Evolutionary conservation across 192 early-diverging fungal genomes (phyloP), one percentile per base, ranked within the genome.

Genomic region (Radiomyces spectabilis): DNA sequence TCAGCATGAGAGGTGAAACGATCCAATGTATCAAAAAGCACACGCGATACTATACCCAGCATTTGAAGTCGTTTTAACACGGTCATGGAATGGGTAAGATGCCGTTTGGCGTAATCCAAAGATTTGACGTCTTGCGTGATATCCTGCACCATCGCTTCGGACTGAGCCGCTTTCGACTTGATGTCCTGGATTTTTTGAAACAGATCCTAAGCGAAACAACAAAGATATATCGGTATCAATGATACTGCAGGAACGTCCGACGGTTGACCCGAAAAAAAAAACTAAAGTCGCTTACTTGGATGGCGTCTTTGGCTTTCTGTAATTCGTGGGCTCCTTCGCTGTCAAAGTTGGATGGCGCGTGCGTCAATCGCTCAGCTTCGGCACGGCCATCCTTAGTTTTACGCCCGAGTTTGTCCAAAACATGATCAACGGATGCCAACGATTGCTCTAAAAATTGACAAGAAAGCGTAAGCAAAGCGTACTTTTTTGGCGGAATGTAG

Each of bases 51-150:
- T 67, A 22, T 75, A 83, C 86, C 85, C 25, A 96, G 68, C 88
- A 96, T 91, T 60, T 95, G 92, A 8, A 95, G 69, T 56, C 92
- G 75, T 51, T 86, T 86, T 43, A 95, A 72, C 3, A 87, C 81
- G 0, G 86, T 86, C 10, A 93, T 88, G 1, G 93, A 85, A 24
- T 68, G 58, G 3, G 87, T 86, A 38, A 99, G 68, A 58, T 97
- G 94, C 48, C 87, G 82, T 66, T 99, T 99, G 32, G 94, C 91
- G 57, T 84, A 85, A 65, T 99, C 97, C 35, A 99, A 74, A 8
- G 85, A 78, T 57, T 93, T 93, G 57, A 99, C 97, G 57, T 99
- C 97, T 50, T 86, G 79, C 10, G 97, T 97, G 40, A 99, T 99
- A 40, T 95, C 92, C 15, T 88, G 82, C 0, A 99, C 94, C 78